Evolutionary conservation across 306 rosid genomes (phyloP).

Genomic region (Vigna hirtella): DNA sequence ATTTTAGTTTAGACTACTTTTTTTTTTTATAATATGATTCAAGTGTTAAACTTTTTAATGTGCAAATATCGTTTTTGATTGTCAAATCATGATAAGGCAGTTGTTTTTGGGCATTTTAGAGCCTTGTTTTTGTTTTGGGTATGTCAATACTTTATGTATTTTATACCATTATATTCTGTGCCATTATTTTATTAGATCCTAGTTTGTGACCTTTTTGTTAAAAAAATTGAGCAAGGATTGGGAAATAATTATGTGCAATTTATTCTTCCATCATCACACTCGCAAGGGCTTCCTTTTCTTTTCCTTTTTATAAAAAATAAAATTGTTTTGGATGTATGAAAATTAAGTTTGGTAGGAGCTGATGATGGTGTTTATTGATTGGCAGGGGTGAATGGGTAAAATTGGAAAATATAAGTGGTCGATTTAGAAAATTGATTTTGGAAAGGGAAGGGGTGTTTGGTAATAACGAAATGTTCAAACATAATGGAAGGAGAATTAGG

Average conservation of each 20-base stretch:
- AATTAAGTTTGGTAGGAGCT: conserved; percentile 40
- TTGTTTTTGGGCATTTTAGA: conserved; percentile 29
- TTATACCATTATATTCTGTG: conserved; percentile 40
- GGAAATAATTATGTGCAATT: conserved; percentile 45
- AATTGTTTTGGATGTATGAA: not conserved
- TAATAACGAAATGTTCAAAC: conserved; percentile 26
- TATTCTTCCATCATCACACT: conserved; percentile 46
- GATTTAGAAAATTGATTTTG: conserved; percentile 3
- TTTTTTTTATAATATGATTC: not conserved
- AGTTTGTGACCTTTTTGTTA: conserved; percentile 28
- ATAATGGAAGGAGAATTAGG: conserved; percentile 36
- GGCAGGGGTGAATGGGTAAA: not conserved
- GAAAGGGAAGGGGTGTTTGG: not conserved
- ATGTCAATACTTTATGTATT: conserved; percentile 38
- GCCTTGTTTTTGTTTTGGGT: conserved; percentile 39
- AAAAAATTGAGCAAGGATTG: conserved; percentile 29
- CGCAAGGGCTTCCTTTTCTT: conserved; percentile 6
- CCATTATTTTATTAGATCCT: conserved; percentile 66
- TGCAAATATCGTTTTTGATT: conserved; percentile 37
- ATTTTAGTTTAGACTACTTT: not conserved
- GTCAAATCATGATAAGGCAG: conserved; percentile 54
- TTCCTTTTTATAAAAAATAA: not conserved
- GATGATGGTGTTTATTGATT: no score
- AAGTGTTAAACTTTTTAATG: conserved; percentile 17
- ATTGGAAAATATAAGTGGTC: not conserved